Evolutionary conservation across 2,329 filamentous ascomycete species (phyloP).

Genomic region (Penicillium decumbens): DNA sequence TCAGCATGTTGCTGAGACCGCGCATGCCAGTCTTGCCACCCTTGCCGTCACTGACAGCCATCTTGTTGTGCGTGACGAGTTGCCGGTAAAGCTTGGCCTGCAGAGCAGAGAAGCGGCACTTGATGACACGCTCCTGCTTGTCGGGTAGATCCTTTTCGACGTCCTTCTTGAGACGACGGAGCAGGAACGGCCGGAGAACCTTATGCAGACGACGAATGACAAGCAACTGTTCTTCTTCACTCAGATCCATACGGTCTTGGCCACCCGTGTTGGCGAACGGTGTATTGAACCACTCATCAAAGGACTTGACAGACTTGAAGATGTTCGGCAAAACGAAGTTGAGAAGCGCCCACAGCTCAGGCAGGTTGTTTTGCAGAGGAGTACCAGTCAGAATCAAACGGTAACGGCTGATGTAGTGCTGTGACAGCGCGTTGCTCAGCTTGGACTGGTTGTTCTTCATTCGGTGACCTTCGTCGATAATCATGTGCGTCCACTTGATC

Average conservation of each 20-base stretch:
- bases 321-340: slow-evolving; percentile 98
- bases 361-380: slow-evolving; percentile 91
- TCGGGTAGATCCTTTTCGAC: slow-evolving; percentile 98
- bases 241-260: slow-evolving; percentile 98
- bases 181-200: slow-evolving; percentile 91
- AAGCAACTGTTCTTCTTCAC: slow-evolving; percentile 98
- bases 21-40: slow-evolving; percentile 90
- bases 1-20: slow-evolving; percentile 98
- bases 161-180: slow-evolving; percentile 98
- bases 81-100: slow-evolving; percentile 96
- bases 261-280: slow-evolving; percentile 97
- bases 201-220: slow-evolving; percentile 98
- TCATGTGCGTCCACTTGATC: slow-evolving; percentile 99
- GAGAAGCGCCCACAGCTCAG: slow-evolving; percentile 94
- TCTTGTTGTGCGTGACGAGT: slow-evolving; percentile 90
- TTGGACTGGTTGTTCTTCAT: slow-evolving; percentile 99
- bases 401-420: slow-evolving; percentile 92
- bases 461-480: slow-evolving; percentile 97
- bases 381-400: slow-evolving; percentile 96
- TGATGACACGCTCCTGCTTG: slow-evolving; percentile 98
- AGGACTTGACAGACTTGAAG: slow-evolving; percentile 98
- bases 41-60: slow-evolving; percentile 91
- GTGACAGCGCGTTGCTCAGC: slow-evolving; percentile 86
- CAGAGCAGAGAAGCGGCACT: slow-evolving; percentile 94
- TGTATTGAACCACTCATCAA: slow-evolving; percentile 99